Base-by-base conservation (phyloP, 192 early-diverging fungal species). In the Gaertneriomyces sp. region DNA sequence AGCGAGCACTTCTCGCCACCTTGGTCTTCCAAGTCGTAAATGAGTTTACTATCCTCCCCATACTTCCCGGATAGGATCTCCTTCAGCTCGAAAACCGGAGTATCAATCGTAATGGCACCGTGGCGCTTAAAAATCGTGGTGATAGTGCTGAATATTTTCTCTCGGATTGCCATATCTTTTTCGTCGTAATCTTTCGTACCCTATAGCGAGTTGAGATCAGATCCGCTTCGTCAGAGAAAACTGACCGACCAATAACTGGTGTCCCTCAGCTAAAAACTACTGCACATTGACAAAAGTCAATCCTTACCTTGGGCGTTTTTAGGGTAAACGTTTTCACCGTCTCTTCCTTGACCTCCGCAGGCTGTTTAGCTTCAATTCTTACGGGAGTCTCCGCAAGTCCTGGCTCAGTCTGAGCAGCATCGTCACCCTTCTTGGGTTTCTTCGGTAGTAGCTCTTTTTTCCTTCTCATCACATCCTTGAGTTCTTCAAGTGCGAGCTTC, bases 41-140 rank as follows among this genome's bases (percentile, higher is more conserved):
- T 99, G 63, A 99, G 82, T 74, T 99, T 99, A 74, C 89, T 90
- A 79, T 99, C 96, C 77, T 99, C 96, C 19, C 96, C 94, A 63
- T 99, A 99, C 71, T 99, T 99, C 61, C 95, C 95, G 11, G 88
- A 73, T 6, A 99, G 83, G 61, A 98, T 96, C 69, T 99, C 96
- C 74, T 82, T 96, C 25, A 96, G 85, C 78, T 98, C 96, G 78
- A 98, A 98, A 53, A 98, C 96, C 6, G 96, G 96, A 2, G 96
- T 99, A 61, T 99, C 95, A 66, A 99, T 98, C 3, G 96, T 97
- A 40, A 98, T 92, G 8, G 90, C 96, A 45, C 96, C 95, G 81
- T 99, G 96, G 61, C 89, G 87, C 70, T 97, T 94, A 80, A 99
- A 98, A 40, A 98, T 85, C 4, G 49, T 53, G 19, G 82, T 87